phyloP scores from a whole-genome alignment of 352 stramenopile species.

The Globisporangium okanoganense region DNA sequence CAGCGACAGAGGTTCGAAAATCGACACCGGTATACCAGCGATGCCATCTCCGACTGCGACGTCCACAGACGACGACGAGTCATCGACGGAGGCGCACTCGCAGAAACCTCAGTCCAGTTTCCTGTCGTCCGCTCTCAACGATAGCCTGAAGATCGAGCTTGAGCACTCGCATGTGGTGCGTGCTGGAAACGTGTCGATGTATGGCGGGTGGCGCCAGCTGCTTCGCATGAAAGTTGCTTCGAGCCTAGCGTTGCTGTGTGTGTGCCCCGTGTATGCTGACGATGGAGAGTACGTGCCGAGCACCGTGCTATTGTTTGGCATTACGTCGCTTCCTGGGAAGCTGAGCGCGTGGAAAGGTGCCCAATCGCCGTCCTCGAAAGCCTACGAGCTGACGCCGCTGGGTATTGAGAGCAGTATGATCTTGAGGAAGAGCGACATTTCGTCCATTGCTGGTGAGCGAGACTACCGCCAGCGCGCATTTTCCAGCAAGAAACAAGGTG shows the following conservation, averaged over 20 bases:
- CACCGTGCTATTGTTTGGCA: constrained; percentile 65
- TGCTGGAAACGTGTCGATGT: constrained; percentile 65
- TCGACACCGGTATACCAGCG: not conserved
- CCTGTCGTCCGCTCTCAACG: constrained; percentile 19
- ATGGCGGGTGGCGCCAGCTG: constrained; percentile 64
- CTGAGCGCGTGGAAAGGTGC: constrained; percentile 66
- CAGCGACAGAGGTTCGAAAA: not conserved
- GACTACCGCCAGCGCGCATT: constrained; percentile 83
- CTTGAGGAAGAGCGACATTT: constrained; percentile 55
- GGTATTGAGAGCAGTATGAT: constrained; percentile 46
- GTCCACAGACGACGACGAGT: constrained; percentile 7
- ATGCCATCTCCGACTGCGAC: not conserved
- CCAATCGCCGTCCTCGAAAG: constrained; percentile 22
- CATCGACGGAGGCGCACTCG: constrained; percentile 22
- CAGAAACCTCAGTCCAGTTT: constrained; percentile 33
- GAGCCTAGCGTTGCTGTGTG: constrained; percentile 44
- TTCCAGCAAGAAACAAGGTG: constrained; percentile 32
- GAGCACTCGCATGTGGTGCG: constrained; percentile 41
- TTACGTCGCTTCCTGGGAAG: constrained; percentile 40
- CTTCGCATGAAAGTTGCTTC: constrained; percentile 29
- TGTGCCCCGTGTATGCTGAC: constrained; percentile 70
- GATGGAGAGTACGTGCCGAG: constrained; percentile 73
- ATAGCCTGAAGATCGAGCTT: constrained; percentile 25
- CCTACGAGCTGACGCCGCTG: constrained; percentile 49
- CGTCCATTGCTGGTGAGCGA: constrained; percentile 67